These are phyloP conservation scores for Gossypium bickii DNA, from an alignment of 345 rosid species.

Conservation along the genomic window DNA sequence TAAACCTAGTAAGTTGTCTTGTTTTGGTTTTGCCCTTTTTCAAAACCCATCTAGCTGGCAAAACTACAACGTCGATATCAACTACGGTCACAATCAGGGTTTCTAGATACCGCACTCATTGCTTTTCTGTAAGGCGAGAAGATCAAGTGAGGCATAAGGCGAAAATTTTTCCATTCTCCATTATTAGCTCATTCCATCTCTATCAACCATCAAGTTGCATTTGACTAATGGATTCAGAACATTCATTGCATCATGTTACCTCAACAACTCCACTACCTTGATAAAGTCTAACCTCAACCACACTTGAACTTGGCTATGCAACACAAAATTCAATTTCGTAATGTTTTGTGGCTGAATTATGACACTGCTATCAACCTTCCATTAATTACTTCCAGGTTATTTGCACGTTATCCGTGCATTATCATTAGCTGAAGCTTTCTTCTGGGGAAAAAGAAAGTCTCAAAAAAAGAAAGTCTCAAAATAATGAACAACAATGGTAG, in stretches of 20 bases:
- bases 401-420: not conserved
- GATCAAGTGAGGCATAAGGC: not conserved
- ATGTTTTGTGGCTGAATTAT: not conserved
- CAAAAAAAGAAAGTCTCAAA: not conserved
- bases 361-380: not conserved
- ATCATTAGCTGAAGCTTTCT: not conserved
- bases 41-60: not conserved
- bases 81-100: slow-evolving; percentile 3
- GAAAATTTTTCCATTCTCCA: not conserved
- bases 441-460: not conserved
- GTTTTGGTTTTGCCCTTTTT: not conserved
- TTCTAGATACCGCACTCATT: not conserved
- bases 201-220: slow-evolving; percentile 10
- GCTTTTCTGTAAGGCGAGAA: not conserved
- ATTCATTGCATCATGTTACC: not conserved
- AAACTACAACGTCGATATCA: not conserved
- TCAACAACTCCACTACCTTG: slow-evolving; percentile 8
- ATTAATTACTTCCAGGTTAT: not conserved
- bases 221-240: slow-evolving; percentile 10
- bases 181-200: not conserved
- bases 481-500: not conserved
- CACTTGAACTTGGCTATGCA: not conserved
- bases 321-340: not conserved
- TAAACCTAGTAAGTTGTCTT: not conserved
- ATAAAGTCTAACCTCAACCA: slow-evolving; percentile 8